Percentiles rank a stretch among this genome's conserved stretches.
Evolutionary conservation across 2,329 filamentous ascomycete species (phyloP).

Genomic region (Colletotrichum kahawae): DNA sequence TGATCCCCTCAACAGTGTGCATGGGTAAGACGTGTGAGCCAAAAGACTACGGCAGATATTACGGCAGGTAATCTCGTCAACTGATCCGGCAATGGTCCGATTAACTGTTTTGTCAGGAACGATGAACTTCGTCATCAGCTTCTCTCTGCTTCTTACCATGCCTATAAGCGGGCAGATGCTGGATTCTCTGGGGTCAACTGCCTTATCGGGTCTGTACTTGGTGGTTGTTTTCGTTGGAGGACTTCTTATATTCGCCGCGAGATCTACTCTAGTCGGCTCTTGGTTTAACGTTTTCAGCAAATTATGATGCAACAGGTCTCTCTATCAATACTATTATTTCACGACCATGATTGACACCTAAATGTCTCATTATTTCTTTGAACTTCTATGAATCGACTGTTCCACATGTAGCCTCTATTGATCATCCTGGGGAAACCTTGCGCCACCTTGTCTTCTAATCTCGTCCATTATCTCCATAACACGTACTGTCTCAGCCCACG

Average conservation of each 20-base stretch:
- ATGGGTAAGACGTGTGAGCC: slow-evolving; percentile 50
- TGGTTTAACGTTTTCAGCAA: not conserved
- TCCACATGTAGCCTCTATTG: not conserved
- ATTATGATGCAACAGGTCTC: not conserved
- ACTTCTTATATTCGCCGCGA: slow-evolving; percentile 30
- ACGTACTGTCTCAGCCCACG: slow-evolving; percentile 49
- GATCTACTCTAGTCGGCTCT: not conserved
- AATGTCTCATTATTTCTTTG: not conserved
- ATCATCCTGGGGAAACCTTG: slow-evolving; percentile 30
- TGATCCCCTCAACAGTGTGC: slow-evolving; percentile 36
- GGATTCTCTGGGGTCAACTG: slow-evolving; percentile 45
- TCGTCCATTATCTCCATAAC: slow-evolving; percentile 53
- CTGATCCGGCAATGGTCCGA: not conserved
- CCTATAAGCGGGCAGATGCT: slow-evolving; percentile 50
- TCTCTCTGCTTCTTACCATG: slow-evolving; percentile 48
- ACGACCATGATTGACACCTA: not conserved
- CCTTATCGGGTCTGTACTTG: slow-evolving; percentile 49
- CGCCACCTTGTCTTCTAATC: slow-evolving; percentile 39
- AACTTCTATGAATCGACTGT: not conserved
- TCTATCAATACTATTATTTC: not conserved
- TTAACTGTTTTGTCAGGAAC: slow-evolving; percentile 28
- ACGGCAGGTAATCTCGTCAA: not conserved
- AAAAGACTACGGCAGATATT: slow-evolving; percentile 42
- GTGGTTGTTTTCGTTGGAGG: slow-evolving; percentile 42
- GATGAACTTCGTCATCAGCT: slow-evolving; percentile 48